Conservation (phyloP, 306 rosid species). For the Morella rubra region DNA sequence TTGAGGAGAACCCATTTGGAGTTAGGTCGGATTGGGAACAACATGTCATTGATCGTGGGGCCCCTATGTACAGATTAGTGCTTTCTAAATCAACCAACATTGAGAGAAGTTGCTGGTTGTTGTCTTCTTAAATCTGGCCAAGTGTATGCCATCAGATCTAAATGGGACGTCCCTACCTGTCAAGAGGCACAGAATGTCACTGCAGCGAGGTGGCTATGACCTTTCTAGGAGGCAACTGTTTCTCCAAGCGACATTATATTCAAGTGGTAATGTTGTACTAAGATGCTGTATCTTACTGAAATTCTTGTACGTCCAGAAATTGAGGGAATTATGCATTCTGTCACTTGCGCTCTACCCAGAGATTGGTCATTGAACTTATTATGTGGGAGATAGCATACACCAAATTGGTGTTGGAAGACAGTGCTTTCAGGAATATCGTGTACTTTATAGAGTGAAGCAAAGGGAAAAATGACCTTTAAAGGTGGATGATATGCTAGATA, state of each 20-base stretch:
- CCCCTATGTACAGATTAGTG: conserved; percentile 74
- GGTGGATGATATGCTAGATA: not conserved
- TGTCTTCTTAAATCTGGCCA: conserved; percentile 25
- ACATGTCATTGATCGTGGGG: conserved; percentile 72
- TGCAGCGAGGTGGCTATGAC: not conserved
- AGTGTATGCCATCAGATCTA: conserved; percentile 1
- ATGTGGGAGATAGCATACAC: not conserved
- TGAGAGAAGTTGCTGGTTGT: conserved; percentile 30
- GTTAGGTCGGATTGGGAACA: conserved; percentile 86
- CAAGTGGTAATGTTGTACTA: not conserved
- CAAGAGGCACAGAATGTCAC: not conserved
- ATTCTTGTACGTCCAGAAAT: not conserved
- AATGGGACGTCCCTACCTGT: not conserved
- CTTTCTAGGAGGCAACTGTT: not conserved
- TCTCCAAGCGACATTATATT: conserved; percentile 3
- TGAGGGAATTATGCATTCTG: not conserved
- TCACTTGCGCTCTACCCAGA: not conserved
- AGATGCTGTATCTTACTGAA: conserved; percentile 2
- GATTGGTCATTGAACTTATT: not conserved
- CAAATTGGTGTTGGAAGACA: not conserved
- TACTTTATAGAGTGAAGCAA: not conserved
- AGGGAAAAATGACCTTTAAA: not conserved
- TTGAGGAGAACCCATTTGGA: conserved; percentile 76
- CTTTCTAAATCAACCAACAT: conserved; percentile 47
- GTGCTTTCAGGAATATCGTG: not conserved